phyloP scores from a whole-genome alignment of 1,139 yeast species.

The Saccharomyces hybrid region DNA sequence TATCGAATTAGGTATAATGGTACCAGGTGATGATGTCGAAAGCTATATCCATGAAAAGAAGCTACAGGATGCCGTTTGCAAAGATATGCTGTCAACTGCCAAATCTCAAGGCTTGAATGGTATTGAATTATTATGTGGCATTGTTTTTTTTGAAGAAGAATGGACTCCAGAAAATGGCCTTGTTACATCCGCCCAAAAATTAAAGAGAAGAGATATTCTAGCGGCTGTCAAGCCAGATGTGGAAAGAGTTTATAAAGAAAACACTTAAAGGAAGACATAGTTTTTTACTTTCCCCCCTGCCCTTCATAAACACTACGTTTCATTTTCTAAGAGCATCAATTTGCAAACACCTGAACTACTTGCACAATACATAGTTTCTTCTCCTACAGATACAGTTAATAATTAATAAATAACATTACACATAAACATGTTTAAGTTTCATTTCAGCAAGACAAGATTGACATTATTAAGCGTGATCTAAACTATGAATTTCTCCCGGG shows the following conservation, averaged over 20 bases:
- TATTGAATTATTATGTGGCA: conserved; percentile 75
- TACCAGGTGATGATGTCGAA: conserved; percentile 3
- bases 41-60: conserved; percentile 50
- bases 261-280: neutral
- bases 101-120: conserved; percentile 74
- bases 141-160: conserved; percentile 75
- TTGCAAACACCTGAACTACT: neutral
- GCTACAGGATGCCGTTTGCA: conserved; percentile 48
- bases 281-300: neutral
- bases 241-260: conserved; percentile 42
- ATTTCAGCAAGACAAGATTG: neutral
- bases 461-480: neutral
- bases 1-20: neutral
- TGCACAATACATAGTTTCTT: neutral
- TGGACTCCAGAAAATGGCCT: conserved; percentile 97
- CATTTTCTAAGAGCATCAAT: neutral
- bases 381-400: neutral
- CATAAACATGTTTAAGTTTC: neutral
- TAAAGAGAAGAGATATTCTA: conserved; percentile 88
- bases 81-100: conserved; percentile 66
- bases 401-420: neutral
- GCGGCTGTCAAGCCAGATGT: conserved; percentile 53
- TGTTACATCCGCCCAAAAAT: conserved; percentile 91
- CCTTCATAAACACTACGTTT: neutral
- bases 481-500: conserved; percentile 22